Evolutionary conservation across 225 moss, liverwort and hornwort species (phyloP).

Genomic region (Antitrichia curtipendula): DNA sequence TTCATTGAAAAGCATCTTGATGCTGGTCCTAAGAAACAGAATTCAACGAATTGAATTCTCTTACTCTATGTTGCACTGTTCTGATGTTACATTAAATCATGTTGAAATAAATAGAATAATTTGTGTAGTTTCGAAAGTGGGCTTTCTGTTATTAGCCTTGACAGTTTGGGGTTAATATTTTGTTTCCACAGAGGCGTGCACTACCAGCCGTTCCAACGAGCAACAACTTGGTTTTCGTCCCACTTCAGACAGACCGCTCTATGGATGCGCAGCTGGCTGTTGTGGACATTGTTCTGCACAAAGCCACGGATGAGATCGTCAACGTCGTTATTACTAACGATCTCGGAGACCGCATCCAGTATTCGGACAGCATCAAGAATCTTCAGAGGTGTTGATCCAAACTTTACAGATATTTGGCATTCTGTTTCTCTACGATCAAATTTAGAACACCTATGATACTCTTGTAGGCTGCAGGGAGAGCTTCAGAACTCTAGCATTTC

Average conservation of each 20-base stretch:
- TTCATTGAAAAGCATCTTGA: background rate
- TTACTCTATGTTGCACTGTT: background rate
- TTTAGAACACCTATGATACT: background rate
- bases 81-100: background rate
- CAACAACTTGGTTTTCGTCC: slow-evolving; percentile 49
- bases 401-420: background rate
- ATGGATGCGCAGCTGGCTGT: slow-evolving; percentile 49
- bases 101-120: background rate
- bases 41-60: background rate
- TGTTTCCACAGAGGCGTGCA: slow-evolving; percentile 53
- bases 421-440: background rate
- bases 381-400: slow-evolving; percentile 45
- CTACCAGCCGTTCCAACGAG: slow-evolving; percentile 49
- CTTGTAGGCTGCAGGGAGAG: background rate
- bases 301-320: slow-evolving; percentile 75
- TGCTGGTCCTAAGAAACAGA: background rate
- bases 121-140: background rate
- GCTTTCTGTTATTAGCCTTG: background rate
- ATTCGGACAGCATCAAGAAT: slow-evolving; percentile 54
- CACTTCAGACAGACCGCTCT: slow-evolving; percentile 56
- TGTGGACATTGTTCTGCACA: slow-evolving; percentile 74
- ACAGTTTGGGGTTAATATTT: background rate
- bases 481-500: background rate
- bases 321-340: slow-evolving; percentile 11
- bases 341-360: slow-evolving; percentile 42